Evolutionary conservation across 495 filamentous ascomycete species (phyloP).

Genomic region (Symbiotaphrina buchneri): DNA sequence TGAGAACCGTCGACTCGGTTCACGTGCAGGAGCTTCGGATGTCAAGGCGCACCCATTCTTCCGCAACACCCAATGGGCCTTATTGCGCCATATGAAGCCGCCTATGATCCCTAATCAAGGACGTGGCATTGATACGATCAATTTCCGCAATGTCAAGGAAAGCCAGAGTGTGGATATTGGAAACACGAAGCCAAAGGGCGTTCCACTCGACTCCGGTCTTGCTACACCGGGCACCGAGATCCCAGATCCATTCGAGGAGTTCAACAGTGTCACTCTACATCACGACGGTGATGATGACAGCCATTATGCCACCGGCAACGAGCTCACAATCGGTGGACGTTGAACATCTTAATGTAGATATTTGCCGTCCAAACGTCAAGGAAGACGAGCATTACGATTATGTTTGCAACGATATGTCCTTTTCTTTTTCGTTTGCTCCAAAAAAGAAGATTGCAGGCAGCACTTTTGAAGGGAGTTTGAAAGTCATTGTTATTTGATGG

Average conservation of each 20-base stretch:
- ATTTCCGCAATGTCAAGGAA: conserved; percentile 96
- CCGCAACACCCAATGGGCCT: conserved; percentile 83
- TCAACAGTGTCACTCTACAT: conserved; percentile 94
- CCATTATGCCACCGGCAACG: conserved; percentile 2
- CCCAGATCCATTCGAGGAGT: conserved; percentile 94
- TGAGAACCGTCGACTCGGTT: conserved; percentile 83
- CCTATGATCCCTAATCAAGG: conserved; percentile 92
- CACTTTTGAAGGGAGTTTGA: no score
- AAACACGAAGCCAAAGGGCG: conserved; percentile 44
- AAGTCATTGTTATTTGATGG: no score
- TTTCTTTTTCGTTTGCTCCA: no score
- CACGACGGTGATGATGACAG: conserved; percentile 63
- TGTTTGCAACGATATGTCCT: no score
- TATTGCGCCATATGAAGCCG: conserved; percentile 95
- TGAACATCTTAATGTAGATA: no score
- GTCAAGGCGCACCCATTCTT: conserved; percentile 97
- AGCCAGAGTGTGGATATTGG: conserved; percentile 87
- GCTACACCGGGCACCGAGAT: conserved; percentile 68
- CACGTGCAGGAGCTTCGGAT: conserved; percentile 85
- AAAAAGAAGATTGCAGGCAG: no score
- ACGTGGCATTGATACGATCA: conserved; percentile 76
- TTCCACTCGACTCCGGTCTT: conserved; percentile 65
- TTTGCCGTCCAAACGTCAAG: no score
- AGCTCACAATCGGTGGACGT: no score
- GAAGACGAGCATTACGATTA: no score